Evolutionary conservation across 2,329 filamentous ascomycete genomes (phyloP).

Genomic region (Zarea fungicola): DNA sequence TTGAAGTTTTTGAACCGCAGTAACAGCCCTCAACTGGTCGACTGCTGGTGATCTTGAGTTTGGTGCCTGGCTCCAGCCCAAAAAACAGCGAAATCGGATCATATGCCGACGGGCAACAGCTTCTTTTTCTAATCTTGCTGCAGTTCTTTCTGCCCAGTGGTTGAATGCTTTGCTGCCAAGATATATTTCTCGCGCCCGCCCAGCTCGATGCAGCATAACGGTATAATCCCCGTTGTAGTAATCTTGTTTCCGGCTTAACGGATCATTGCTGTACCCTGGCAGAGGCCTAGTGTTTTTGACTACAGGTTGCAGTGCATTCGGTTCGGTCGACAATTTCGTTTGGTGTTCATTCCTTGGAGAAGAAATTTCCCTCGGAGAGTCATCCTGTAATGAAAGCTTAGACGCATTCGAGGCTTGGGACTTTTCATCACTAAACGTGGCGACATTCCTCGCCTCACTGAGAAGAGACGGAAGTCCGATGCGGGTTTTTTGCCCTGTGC

Average conservation of each 20-base stretch:
- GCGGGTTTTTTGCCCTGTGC: not conserved
- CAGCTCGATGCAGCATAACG: slow-evolving; percentile 44
- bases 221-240: not conserved
- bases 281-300: not conserved
- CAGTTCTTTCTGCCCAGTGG: slow-evolving; percentile 60
- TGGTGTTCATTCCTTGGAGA: not conserved
- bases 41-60: slow-evolving; percentile 23
- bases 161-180: slow-evolving; percentile 39
- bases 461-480: not conserved
- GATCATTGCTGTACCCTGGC: no score
- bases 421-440: not conserved
- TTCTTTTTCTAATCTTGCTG: slow-evolving; percentile 61
- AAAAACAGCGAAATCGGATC: slow-evolving; percentile 48
- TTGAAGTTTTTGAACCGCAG: slow-evolving; percentile 29
- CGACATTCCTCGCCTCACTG: no score
- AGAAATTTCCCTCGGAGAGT: not conserved
- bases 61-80: slow-evolving; percentile 31
- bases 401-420: not conserved
- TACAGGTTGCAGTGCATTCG: not conserved
- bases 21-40: slow-evolving; percentile 26
- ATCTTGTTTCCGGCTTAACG: no score
- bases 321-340: not conserved
- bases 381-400: not conserved
- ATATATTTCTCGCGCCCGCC: slow-evolving; percentile 59
- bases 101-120: slow-evolving; percentile 65